Evolutionary conservation across 305 asterid species (phyloP).

Genomic region (Fraxinus baroniana): DNA sequence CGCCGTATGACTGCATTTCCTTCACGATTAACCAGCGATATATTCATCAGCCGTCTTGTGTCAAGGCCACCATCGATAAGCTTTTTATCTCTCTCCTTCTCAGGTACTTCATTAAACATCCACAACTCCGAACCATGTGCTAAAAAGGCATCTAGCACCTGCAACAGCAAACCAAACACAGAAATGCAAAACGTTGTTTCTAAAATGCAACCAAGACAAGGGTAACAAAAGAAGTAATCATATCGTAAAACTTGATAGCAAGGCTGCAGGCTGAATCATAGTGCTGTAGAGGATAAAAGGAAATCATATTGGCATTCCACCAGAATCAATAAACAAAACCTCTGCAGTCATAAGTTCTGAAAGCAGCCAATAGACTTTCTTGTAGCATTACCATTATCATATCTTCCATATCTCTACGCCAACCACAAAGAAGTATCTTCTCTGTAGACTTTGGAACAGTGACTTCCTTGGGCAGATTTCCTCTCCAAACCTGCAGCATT

Average conservation of each 20-base stretch:
- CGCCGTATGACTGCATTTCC: constrained; percentile 92
- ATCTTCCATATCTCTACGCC: constrained; percentile 97
- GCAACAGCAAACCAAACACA: constrained; percentile 20
- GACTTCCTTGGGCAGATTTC: constrained; percentile 69
- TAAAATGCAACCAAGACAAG: constrained; percentile 12
- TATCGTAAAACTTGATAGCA: constrained; percentile 26
- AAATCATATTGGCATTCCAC: constrained; percentile 31
- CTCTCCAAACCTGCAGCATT: constrained; percentile 79
- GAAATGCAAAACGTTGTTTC: constrained; percentile 12
- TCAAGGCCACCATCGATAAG: constrained; percentile 85
- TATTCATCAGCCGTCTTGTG: constrained; percentile 60
- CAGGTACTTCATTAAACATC: constrained; percentile 91
- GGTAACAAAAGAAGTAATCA: constrained; percentile 20
- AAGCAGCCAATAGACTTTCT: constrained; percentile 39
- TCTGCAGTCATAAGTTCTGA: constrained; percentile 33
- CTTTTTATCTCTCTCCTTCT: constrained; percentile 72
- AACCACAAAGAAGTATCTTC: constrained; percentile 90
- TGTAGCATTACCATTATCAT: constrained; percentile 75
- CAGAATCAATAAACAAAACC: constrained; percentile 29
- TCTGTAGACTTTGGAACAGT: constrained; percentile 63
- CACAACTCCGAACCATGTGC: constrained; percentile 84
- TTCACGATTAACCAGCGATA: constrained; percentile 74
- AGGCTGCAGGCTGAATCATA: constrained; percentile 22
- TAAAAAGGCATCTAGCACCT: constrained; percentile 91
- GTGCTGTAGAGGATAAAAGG: constrained; percentile 25